Evolutionary conservation across 2,329 filamentous ascomycete genomes (phyloP).

Genomic region (Colletotrichum nymphaeae): DNA sequence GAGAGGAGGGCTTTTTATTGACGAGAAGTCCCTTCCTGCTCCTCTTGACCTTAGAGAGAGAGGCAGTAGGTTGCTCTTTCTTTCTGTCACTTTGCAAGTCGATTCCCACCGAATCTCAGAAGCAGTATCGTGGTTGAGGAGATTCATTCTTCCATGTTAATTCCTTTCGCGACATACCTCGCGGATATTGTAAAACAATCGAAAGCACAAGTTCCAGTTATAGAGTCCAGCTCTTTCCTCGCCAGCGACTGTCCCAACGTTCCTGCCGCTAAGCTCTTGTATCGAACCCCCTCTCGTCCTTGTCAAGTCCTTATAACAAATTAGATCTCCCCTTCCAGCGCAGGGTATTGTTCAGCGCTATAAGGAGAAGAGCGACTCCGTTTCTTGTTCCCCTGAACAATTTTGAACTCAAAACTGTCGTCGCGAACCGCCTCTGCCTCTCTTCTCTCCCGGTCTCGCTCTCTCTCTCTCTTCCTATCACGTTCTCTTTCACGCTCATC

Average conservation of each 20-base stretch:
- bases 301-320: accelerated
- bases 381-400: neutral
- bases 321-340: neutral
- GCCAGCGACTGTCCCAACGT: neutral
- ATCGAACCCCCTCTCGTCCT: neutral
- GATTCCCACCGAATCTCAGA: no score
- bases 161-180: neutral
- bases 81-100: no score
- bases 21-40: no score
- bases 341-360: no score
- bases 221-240: neutral
- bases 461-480: neutral
- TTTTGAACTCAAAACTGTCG: neutral
- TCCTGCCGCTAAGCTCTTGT: neutral
- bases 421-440: neutral
- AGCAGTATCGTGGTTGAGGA: no score
- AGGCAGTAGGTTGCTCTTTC: neutral
- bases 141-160: neutral
- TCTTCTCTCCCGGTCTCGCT: neutral
- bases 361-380: neutral
- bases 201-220: neutral
- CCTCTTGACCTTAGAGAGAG: no score
- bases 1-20: neutral
- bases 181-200: neutral
- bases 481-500: neutral